Evolutionary conservation across 352 stramenopile genomes (phyloP).

Genomic region (Phytophthora syringae): DNA sequence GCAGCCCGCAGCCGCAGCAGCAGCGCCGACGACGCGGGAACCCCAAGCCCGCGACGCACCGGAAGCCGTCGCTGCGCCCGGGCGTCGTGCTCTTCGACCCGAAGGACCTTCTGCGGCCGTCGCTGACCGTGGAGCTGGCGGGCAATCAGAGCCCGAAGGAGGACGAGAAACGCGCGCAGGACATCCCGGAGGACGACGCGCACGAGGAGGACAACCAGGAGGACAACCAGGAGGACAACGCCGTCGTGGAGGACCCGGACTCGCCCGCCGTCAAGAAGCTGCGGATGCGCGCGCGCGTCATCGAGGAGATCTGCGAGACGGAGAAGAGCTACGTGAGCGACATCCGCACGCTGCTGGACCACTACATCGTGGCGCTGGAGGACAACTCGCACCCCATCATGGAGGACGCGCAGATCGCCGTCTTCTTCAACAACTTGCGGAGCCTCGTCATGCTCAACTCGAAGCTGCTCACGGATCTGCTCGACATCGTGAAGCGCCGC

Average conservation of each 20-base stretch:
- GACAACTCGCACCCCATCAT: slow-evolving; percentile 83
- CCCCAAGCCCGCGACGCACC: slow-evolving; percentile 8
- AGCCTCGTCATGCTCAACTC: slow-evolving; percentile 89
- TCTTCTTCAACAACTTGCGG: slow-evolving; percentile 88
- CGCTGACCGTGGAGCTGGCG: slow-evolving; percentile 28
- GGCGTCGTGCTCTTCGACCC: slow-evolving; percentile 67
- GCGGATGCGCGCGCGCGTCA: slow-evolving; percentile 51
- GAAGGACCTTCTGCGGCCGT: slow-evolving; percentile 38
- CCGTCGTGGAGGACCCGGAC: slow-evolving; percentile 31
- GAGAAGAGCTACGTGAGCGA: slow-evolving; percentile 81
- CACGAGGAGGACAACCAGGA: slow-evolving; percentile 21
- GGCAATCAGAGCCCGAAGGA: slow-evolving; percentile 28
- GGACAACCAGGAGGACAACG: slow-evolving; percentile 28
- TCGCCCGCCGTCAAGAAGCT: slow-evolving; percentile 24
- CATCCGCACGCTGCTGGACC: slow-evolving; percentile 78
- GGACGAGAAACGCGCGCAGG: slow-evolving; percentile 6
- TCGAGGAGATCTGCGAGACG: slow-evolving; percentile 84
- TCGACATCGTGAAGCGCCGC: slow-evolving; percentile 58
- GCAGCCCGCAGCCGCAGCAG: slow-evolving; percentile 10
- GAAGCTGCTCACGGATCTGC: slow-evolving; percentile 77
- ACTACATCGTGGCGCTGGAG: slow-evolving; percentile 83
- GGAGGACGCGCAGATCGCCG: slow-evolving; percentile 84
- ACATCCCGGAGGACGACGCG: slow-evolving; percentile 20
- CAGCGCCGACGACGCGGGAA: slow-evolving; percentile 18
- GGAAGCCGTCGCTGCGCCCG: slow-evolving; percentile 31